Percentiles rank a stretch among this genome's conserved stretches.
Evolutionary conservation across 2,329 filamentous ascomycete genomes (phyloP).

Genomic region (Aspergillus oerlinghausenensis): DNA sequence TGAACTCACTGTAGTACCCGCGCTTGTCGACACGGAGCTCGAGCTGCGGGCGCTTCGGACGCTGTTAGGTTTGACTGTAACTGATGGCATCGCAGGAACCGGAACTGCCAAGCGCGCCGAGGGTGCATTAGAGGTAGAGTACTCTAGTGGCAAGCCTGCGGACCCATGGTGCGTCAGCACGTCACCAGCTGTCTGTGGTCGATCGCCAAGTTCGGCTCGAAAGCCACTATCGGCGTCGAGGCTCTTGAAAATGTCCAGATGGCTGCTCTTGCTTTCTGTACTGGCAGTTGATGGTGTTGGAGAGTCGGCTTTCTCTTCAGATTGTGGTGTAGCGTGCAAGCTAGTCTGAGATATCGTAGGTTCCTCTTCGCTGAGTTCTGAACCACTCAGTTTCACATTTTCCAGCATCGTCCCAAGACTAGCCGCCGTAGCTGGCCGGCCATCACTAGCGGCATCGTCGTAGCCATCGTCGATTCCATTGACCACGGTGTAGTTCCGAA

Average conservation of each 20-base stretch:
- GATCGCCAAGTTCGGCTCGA: constrained; percentile 16
- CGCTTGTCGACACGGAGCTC: constrained; percentile 32
- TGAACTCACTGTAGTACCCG: constrained; percentile 26
- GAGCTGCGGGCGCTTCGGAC: constrained; percentile 36
- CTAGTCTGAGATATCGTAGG: constrained; percentile 16
- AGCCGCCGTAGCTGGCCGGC: constrained; percentile 34
- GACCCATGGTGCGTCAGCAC: constrained; percentile 11
- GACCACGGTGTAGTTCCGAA: constrained; percentile 42
- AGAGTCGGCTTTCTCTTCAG: background rate
- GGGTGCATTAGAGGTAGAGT: constrained; percentile 14
- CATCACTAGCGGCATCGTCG: constrained; percentile 34
- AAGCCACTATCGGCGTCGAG: constrained; percentile 14
- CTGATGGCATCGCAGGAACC: constrained; percentile 26
- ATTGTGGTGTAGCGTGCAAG: background rate
- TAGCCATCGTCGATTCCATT: constrained; percentile 28
- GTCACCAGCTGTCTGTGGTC: constrained; percentile 24
- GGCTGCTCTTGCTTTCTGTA: constrained; percentile 4
- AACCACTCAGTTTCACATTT: constrained; percentile 33
- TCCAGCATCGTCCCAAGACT: constrained; percentile 37
- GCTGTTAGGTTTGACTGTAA: constrained; percentile 27
- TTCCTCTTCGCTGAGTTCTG: constrained; percentile 26
- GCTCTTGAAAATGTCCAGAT: constrained; percentile 18
- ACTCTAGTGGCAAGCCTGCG: constrained; percentile 20
- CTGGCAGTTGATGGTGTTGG: constrained; percentile 2
- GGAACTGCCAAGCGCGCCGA: constrained; percentile 27